Conservation (phyloP, 177 flowering plant genomes). For the Vitis hybrid region DNA sequence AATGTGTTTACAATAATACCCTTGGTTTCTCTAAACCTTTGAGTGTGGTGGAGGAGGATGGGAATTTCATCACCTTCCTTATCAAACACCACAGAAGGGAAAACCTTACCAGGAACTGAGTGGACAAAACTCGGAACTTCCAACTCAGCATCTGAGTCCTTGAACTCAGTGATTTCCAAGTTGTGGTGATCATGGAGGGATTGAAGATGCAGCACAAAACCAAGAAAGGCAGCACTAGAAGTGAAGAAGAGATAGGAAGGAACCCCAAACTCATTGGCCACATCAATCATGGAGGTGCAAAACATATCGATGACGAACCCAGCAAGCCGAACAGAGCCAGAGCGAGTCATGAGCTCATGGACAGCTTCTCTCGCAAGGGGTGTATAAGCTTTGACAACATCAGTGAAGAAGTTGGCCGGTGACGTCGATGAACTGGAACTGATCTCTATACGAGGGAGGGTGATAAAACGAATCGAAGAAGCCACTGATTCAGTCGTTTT, state of each 20-base stretch:
- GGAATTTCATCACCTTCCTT: not conserved
- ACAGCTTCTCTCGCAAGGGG: slow-evolving; percentile 10
- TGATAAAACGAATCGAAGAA: slow-evolving; percentile 4
- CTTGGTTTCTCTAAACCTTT: slow-evolving; percentile 13
- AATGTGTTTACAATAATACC: slow-evolving; percentile 36
- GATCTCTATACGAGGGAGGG: not conserved
- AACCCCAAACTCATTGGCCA: slow-evolving; percentile 31
- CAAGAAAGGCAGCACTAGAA: slow-evolving; percentile 21
- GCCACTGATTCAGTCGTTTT: not conserved
- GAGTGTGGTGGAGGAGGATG: not conserved
- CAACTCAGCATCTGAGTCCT: slow-evolving; percentile 14
- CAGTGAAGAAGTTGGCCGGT: not conserved
- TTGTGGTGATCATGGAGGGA: slow-evolving; percentile 4
- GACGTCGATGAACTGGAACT: too few species aligned
- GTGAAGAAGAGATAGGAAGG: slow-evolving; percentile 31
- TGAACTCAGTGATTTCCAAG: not conserved
- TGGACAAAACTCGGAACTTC: slow-evolving; percentile 17
- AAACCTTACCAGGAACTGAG: slow-evolving; percentile 22
- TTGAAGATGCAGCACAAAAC: slow-evolving; percentile 21
- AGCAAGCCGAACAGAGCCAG: slow-evolving; percentile 2
- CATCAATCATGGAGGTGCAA: slow-evolving; percentile 27
- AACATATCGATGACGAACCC: slow-evolving; percentile 30
- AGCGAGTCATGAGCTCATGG: not conserved
- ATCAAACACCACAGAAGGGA: slow-evolving; percentile 14
- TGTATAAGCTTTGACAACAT: slow-evolving; percentile 3